Conservation (phyloP, 306 rosid genomes). For the Ceratonia siliqua region DNA sequence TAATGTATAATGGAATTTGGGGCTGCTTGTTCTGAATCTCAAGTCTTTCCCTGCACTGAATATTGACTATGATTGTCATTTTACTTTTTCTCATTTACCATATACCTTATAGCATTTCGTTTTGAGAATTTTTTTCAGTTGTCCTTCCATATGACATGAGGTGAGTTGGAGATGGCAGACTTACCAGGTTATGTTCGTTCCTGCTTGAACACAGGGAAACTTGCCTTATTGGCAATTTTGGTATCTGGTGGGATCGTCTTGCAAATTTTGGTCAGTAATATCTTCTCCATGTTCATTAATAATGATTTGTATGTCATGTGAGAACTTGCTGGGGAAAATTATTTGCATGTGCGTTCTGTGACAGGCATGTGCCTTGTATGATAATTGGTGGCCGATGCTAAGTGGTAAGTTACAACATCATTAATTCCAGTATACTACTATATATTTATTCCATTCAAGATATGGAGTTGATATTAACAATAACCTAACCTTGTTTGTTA, state of each 20-base stretch:
- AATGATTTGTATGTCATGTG: not conserved
- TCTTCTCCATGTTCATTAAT: constrained; percentile 19
- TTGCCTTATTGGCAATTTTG: constrained; percentile 75
- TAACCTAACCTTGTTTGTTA: not conserved
- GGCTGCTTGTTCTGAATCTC: constrained; percentile 18
- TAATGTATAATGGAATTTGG: not conserved
- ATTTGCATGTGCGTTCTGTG: constrained; percentile 34
- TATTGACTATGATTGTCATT: not conserved
- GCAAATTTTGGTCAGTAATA: constrained; percentile 80
- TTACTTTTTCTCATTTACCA: not conserved
- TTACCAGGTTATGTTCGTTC: constrained; percentile 66
- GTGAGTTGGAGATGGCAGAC: constrained; percentile 73
- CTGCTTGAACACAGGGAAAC: constrained; percentile 75
- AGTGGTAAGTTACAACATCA: constrained; percentile 53
- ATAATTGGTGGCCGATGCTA: constrained; percentile 99
- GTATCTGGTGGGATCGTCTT: constrained; percentile 85
- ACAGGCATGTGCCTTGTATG: constrained; percentile 95
- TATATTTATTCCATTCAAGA: not conserved
- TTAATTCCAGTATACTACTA: constrained; percentile 13
- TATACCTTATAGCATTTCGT: not conserved
- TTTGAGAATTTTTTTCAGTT: constrained; percentile 43
- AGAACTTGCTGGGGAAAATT: constrained; percentile 3
- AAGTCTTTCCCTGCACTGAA: constrained; percentile 11
- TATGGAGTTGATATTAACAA: not conserved
- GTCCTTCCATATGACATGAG: constrained; percentile 50